These are phyloP conservation scores for Shiraia sp. DNA, from an alignment of 2,329 filamentous ascomycete genomes.

Conservation along the genomic window DNA sequence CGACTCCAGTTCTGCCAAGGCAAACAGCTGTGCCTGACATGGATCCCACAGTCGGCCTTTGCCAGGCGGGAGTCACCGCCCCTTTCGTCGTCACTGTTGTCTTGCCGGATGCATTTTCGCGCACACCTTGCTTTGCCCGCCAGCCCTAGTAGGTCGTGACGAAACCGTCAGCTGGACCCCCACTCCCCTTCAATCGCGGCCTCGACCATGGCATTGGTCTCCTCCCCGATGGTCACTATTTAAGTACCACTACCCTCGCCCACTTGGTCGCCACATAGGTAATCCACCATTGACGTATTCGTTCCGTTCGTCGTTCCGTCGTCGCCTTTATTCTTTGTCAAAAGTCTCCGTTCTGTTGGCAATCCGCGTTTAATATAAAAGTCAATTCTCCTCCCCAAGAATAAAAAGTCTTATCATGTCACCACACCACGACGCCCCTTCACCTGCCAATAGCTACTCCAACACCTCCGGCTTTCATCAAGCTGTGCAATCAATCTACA, in stretches of 20 bases:
- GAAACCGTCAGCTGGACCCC: conserved; percentile 46
- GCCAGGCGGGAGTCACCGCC: conserved; percentile 36
- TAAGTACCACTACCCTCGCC: conserved; percentile 42
- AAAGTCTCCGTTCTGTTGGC: conserved; percentile 27
- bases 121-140: conserved; percentile 33
- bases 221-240: conserved; percentile 39
- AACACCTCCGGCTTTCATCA: conserved; percentile 33
- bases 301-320: conserved; percentile 32
- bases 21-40: conserved; percentile 43
- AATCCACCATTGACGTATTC: conserved; percentile 40
- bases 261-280: conserved; percentile 26
- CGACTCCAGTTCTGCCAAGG: conserved; percentile 20
- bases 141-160: conserved; percentile 33
- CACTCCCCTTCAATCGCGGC: conserved; percentile 34
- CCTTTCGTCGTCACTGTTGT: conserved; percentile 35
- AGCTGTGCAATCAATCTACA: conserved; percentile 41
- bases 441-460: conserved; percentile 40
- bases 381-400: conserved; percentile 9
- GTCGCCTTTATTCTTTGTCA: conserved; percentile 40
- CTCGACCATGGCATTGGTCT: conserved; percentile 17
- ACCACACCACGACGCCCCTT: conserved; percentile 46
- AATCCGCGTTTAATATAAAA: conserved; percentile 35
- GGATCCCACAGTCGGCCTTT: conserved; percentile 32
- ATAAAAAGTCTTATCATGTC: conserved; percentile 35
- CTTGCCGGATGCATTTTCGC: conserved; percentile 27